Percentiles rank a stretch among this genome's conserved stretches.
phyloP scores from a whole-genome alignment of 768 basidiomycete genomes.

The Coprinopsis strossmayeri region DNA sequence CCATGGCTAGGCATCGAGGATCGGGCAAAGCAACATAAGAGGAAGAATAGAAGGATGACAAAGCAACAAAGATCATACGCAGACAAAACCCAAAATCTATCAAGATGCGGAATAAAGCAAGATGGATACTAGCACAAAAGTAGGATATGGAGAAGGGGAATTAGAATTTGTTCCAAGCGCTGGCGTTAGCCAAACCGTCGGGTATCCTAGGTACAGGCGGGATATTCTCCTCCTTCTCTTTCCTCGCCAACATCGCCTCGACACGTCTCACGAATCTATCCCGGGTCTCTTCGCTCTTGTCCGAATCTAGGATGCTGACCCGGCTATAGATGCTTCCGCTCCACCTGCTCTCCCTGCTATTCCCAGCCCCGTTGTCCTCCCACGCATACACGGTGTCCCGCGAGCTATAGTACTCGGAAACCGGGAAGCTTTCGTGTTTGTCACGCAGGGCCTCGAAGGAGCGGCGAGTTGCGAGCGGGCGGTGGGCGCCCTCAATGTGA shows the following conservation, averaged over 20 bases:
- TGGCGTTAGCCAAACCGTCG: conserved; percentile 11
- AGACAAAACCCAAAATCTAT: not conserved
- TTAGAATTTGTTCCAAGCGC: conserved; percentile 8
- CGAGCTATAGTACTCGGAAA: conserved; percentile 9
- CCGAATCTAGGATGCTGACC: conserved; percentile 44
- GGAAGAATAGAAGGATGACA: not conserved
- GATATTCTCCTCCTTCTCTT: conserved; percentile 21
- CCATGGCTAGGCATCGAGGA: too few species aligned
- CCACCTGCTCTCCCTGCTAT: conserved; percentile 26
- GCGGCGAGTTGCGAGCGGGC: not conserved
- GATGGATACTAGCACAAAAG: not conserved
- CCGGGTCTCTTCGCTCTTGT: conserved; percentile 43
- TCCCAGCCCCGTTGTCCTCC: conserved; percentile 3
- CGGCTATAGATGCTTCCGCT: conserved; percentile 45
- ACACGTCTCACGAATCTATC: conserved; percentile 45
- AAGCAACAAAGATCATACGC: not conserved
- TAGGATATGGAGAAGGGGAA: not conserved
- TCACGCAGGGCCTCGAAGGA: conserved; percentile 3
- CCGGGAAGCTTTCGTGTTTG: conserved; percentile 7
- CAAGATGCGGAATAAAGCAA: too few species aligned
- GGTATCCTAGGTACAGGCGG: conserved; percentile 18
- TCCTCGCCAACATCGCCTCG: conserved; percentile 39
- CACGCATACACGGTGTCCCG: conserved; percentile 2
- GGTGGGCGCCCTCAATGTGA: not conserved
- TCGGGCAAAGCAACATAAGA: not conserved